Conservation (phyloP, 2,329 filamentous ascomycete genomes). For the Penicillium sp. region DNA sequence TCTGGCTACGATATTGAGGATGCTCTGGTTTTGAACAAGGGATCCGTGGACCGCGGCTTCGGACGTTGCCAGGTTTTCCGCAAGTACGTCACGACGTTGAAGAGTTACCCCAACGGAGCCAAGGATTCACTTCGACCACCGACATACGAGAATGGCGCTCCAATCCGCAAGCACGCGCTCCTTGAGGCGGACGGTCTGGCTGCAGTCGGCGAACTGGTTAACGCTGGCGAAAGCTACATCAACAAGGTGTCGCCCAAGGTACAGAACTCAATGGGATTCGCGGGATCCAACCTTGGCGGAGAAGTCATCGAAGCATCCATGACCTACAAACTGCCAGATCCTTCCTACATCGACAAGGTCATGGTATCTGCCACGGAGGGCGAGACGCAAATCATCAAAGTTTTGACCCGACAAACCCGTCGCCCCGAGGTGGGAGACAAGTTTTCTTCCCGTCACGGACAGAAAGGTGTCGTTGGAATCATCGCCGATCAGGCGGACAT, state of each 20-base stretch:
- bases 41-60: conserved; percentile 90
- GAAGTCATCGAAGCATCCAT: conserved; percentile 41
- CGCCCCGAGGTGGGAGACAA: conserved; percentile 96
- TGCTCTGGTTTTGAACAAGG: conserved; percentile 93
- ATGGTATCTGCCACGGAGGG: conserved; percentile 87
- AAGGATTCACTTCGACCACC: conserved; percentile 60
- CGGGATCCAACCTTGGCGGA: conserved; percentile 57
- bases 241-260: conserved; percentile 86
- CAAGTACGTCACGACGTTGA: conserved; percentile 83
- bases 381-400: conserved; percentile 84
- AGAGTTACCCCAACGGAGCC: conserved; percentile 82
- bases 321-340: conserved; percentile 80
- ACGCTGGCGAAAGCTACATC: conserved; percentile 79
- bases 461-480: conserved; percentile 96
- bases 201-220: conserved; percentile 76
- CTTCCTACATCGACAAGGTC: conserved; percentile 91
- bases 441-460: conserved; percentile 96
- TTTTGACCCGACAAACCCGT: conserved; percentile 93
- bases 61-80: conserved; percentile 97
- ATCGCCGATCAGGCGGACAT: conserved; percentile 96
- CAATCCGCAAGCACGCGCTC: conserved; percentile 67
- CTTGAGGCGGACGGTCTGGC: conserved; percentile 87
- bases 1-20: conserved; percentile 99
- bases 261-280: conserved; percentile 67
- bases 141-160: conserved; percentile 61